Evolutionary conservation across 148 eudicot genomes (phyloP), one percentile per base, ranked within the genome.

Genomic region (Cornus kousa): DNA sequence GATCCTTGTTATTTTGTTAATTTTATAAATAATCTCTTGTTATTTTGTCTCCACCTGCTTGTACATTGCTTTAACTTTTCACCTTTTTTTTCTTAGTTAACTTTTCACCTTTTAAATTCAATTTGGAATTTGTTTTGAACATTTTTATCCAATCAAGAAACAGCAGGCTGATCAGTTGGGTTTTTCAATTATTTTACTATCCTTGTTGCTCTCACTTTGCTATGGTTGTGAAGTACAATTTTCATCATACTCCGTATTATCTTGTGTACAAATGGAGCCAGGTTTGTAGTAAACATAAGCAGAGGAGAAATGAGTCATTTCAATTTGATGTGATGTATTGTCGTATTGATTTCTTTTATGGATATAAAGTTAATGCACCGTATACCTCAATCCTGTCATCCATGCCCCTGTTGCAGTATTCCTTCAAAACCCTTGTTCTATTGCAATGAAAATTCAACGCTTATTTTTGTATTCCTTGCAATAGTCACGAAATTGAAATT

Each of bases 1-100:
- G 17, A 46, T 22, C 55, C 14, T 31, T 73, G 66, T 55, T 23
- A 39, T 72, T 28, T 17, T 76, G 46, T 76, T 67, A 71, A 67
- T 76, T 76, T 46, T 40, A 17, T 67, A 17, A 7, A 12, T 65
- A 24, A 4, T 46, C 59, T 23, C 5, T 1, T 43, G 23, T 43
- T 24, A 0, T 28, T 28, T 0, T 28, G 28, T 28, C 28, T 28
- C 0, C 28, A 1, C 28, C 28, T 28, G 28, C 28, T 28, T 28
- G 28, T 28, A 28, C 28, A 28, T 28, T 28, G 28, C 28, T 28
- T 28, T 28, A 28, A 28, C 28, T 28, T 28, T 28, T 28, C 28
- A 28, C 28, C 28, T 28, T 1, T 28, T 28, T 28, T 28, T 28
- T 28, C 28, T 28, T 28, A 28, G 28, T 28, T 28, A 28, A 28